Evolutionary conservation across 148 eudicot species (phyloP).

Genomic region (Salicornia ramosissima): DNA sequence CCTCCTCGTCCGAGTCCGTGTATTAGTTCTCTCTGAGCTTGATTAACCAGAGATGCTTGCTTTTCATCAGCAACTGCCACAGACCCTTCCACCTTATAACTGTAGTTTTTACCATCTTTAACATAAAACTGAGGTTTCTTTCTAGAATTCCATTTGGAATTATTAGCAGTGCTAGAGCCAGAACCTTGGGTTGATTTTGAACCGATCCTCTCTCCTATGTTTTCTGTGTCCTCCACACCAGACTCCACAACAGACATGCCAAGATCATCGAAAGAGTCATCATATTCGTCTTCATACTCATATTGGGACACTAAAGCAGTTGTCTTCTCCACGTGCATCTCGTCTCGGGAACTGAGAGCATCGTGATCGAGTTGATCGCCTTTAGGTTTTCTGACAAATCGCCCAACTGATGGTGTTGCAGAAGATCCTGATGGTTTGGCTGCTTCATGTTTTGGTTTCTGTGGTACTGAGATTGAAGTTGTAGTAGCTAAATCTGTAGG

Average conservation of each 20-base stretch:
- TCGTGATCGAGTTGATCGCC: constrained; percentile 31
- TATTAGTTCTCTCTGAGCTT: constrained; percentile 58
- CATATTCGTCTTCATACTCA: constrained; percentile 95
- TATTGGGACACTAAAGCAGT: constrained; percentile 60
- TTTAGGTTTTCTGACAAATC: constrained; percentile 60
- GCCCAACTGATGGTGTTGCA: constrained; percentile 48
- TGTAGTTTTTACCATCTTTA: constrained; percentile 94
- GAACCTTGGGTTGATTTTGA: constrained; percentile 34
- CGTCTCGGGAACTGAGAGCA: constrained; percentile 47
- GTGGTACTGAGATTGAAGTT: constrained; percentile 19
- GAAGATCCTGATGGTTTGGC: constrained; percentile 37
- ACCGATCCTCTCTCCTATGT: constrained; percentile 37
- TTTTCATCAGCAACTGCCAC: constrained; percentile 66
- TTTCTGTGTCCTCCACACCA: constrained; percentile 59
- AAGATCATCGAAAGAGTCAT: constrained; percentile 92
- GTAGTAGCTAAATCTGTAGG: constrained; percentile 25
- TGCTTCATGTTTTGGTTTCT: constrained; percentile 25
- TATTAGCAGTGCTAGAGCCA: constrained; percentile 30
- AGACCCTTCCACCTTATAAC: constrained; percentile 89
- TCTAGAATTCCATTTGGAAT: constrained; percentile 63
- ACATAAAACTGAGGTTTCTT: constrained; percentile 80
- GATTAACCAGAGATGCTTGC: constrained; percentile 63
- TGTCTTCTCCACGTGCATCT: constrained; percentile 51
- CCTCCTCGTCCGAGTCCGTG: constrained; percentile 96
- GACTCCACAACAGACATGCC: constrained; percentile 78